Base-by-base conservation (phyloP, 768 basidiomycete species). In the Lyophyllum atratum region DNA sequence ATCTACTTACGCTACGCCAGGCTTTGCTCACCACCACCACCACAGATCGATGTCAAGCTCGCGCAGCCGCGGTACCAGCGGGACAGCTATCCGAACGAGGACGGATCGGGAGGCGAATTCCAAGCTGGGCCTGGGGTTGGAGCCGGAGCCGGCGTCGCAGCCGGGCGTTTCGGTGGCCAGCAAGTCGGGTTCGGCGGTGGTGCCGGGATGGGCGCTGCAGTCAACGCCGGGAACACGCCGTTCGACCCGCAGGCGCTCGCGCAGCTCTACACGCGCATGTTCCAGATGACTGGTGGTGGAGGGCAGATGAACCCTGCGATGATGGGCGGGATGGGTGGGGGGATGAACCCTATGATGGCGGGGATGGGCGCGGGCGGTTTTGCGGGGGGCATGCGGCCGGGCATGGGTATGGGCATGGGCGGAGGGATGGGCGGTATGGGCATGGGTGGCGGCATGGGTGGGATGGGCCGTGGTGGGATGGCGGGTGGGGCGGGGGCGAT, bases 221-320 rank as follows among this genome's bases (percentile, higher is more conserved):
- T 63, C 37, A 67, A 65, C 40, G 73, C 74, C 12, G 80, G 78
- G 4, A 85, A 79, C 61, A 80, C 85, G 4, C 82, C 90, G 1
- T 96, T 98, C 68, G 95, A 98, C 68, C 93, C 95, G 0, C 90
- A 93, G 61, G 92, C 92, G 1, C 87, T 98, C 68, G 93, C 93
- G 0, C 85, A 89, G 55, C 85, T 98, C 57, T 98, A 97, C 74
- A 93, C 95, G 33, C 89, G 93, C 59, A 98, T 98, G 96, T 89
- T 93, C 80, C 86, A 89, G 68, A 89, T 92, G 77, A 83, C 90
- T 47, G 83, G 84, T 34, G 85, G 77, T 0, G 60, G 53, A 3
- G 81, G 80, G 2, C 72, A 69, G 49, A 79, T 81, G 74, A 82
- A 83, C 66, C 80, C 81, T 3, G 82, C 79, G 68, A 86, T 87